A percentile compares a stretch with the other conserved stretches of the same genome.
Evolutionary conservation across 148 eudicot species (phyloP).

Genomic region (Camellia lanceoleosa): DNA sequence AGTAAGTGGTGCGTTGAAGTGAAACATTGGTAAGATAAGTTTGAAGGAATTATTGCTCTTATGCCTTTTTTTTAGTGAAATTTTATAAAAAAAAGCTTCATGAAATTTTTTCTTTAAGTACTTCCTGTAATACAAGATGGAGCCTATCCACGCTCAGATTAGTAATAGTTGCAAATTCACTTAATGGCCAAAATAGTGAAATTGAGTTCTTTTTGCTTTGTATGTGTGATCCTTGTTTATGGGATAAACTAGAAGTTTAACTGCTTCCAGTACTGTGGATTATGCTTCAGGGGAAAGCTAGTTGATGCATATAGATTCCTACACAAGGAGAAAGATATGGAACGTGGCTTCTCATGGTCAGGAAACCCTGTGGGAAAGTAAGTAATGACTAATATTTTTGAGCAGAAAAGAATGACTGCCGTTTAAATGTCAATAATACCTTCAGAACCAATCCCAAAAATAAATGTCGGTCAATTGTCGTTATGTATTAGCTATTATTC

Average conservation of each 20-base stretch:
- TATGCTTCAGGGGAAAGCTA: slow-evolving; percentile 63
- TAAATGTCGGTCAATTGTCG: not conserved
- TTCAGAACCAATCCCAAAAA: not conserved
- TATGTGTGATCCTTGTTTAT: not conserved
- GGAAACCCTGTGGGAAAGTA: slow-evolving; percentile 96
- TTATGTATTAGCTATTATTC: not conserved
- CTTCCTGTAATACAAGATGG: not conserved
- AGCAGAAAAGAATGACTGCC: slow-evolving; percentile 15
- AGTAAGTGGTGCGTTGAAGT: not conserved
- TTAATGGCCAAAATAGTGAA: not conserved
- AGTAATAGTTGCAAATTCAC: not conserved
- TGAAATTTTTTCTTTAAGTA: not conserved
- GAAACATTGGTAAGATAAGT: not conserved
- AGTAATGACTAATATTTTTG: slow-evolving; percentile 17
- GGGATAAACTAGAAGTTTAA: not conserved
- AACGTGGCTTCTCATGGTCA: slow-evolving; percentile 94
- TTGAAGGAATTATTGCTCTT: not conserved
- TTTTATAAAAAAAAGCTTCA: no score
- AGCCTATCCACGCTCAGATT: not conserved
- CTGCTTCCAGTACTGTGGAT: not conserved
- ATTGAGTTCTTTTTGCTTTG: not conserved
- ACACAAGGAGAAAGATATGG: slow-evolving; percentile 85
- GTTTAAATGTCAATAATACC: not conserved
- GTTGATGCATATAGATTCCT: slow-evolving; percentile 83
- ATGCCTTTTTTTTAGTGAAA: no score